Base-by-base conservation (phyloP, 2,329 filamentous ascomycete genomes). In the Calonectria hawksworthii region DNA sequence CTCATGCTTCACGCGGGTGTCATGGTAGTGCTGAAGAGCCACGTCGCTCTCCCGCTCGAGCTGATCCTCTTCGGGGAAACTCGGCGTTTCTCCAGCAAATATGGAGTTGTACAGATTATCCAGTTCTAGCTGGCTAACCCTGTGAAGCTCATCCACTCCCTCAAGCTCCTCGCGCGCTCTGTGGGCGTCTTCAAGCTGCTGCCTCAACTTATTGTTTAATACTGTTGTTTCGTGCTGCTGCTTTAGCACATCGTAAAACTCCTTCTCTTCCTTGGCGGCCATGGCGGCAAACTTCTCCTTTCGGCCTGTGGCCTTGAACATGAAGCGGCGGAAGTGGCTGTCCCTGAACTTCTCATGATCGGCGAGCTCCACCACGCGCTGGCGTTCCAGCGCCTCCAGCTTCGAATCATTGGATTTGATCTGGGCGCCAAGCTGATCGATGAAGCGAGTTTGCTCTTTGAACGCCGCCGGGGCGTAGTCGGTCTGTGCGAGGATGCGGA, bases 311-410 rank as follows among this genome's bases (percentile, higher is more conserved):
- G 89, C 83, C 75, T 87, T 89, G 84, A 89, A 89, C 56, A 87
- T 83, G 78, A 89, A 88, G 52, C 89, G 87, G 64, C 85, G 86
- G 79, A 90, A 83, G 61, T 88, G 86, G 41, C 86, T 88, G 82
- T 90, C 87, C 69, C 88, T 87, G 79, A 90, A 89, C 66, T 85
- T 87, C 68, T 88, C 83, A 74, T 90, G 88, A 28, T 90, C 88
- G 56, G 86, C 86, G 59, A 87, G 85, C 79, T 91, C 89, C 68
- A 86, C 9, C 14, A 59, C 30, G 6, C 54, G 30, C 30, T 59
- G 30, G 9, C 32, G 30, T 21, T 59, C 54, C 10, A 59, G 54
- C 18, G 21, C 54, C n/a, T 59, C 30, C 6, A 59, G 32, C 13
- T 59, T 23, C 1, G 32, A 23, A 26, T 59, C 54, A 26, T 59